Evolutionary conservation across 495 filamentous ascomycete genomes (phyloP).

Genomic region (Zalerion maritima): DNA sequence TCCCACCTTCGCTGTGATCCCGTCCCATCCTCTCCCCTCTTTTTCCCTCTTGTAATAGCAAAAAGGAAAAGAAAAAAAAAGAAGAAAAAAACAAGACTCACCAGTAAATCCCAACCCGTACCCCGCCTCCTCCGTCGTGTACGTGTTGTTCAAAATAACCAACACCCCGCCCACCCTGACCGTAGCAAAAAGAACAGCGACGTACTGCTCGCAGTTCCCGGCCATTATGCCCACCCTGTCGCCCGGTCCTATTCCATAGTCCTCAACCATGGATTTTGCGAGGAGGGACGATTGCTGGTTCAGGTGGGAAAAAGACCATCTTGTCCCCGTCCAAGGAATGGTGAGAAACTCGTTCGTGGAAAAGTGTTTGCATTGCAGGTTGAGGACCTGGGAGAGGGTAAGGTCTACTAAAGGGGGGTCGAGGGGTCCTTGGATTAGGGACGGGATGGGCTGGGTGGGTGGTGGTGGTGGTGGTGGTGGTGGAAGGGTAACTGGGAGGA

Average conservation of each 20-base stretch:
- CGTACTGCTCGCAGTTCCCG: slow-evolving; percentile 58
- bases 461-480: too few species aligned
- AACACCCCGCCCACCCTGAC: slow-evolving; percentile 50
- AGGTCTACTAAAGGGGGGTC: slow-evolving; percentile 45
- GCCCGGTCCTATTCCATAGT: slow-evolving; percentile 45
- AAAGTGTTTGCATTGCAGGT: slow-evolving; percentile 46
- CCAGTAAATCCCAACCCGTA: slow-evolving; percentile 51
- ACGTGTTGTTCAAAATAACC: slow-evolving; percentile 59
- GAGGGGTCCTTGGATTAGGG: slow-evolving; percentile 43
- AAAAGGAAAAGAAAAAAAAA: too few species aligned
- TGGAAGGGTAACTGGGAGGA: too few species aligned
- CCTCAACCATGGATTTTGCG: slow-evolving; percentile 41
- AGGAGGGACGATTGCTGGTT: slow-evolving; percentile 44
- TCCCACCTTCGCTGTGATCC: too few species aligned
- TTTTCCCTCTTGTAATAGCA: too few species aligned
- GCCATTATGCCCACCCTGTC: slow-evolving; percentile 57
- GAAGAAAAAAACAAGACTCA: slow-evolving; percentile 20
- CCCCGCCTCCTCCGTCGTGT: slow-evolving; percentile 47
- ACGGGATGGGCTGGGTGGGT: too few species aligned
- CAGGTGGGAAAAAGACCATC: slow-evolving; percentile 52
- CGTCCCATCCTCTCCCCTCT: too few species aligned
- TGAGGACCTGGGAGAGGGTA: slow-evolving; percentile 46
- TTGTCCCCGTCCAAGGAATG: slow-evolving; percentile 49
- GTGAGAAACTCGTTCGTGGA: slow-evolving; percentile 45
- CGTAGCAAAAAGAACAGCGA: slow-evolving; percentile 52